Conservation (phyloP, 192 early-diverging fungal genomes). For the Kickxella alabastrina region DNA sequence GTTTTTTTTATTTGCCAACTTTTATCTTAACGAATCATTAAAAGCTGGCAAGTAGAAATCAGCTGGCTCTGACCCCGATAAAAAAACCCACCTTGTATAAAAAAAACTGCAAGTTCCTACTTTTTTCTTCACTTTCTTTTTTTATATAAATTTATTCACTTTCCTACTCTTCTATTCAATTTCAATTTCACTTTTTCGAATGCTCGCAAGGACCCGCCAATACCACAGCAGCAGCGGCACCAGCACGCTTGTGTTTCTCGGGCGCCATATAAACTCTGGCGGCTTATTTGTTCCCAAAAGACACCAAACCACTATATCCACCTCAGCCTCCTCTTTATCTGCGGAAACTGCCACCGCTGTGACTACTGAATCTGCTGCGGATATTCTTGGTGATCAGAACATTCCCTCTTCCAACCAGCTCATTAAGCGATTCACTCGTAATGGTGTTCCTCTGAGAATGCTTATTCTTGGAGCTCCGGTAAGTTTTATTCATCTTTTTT, state of each 20-base stretch:
- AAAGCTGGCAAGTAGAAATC: too few relatives aligned
- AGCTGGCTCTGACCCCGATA: too few relatives aligned
- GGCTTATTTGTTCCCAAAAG: too few relatives aligned
- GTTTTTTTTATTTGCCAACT: too few relatives aligned
- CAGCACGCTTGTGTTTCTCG: background rate
- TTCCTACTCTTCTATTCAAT: background rate
- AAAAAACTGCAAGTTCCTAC: background rate
- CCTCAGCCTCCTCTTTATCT: conserved; percentile 7
- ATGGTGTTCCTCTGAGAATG: conserved; percentile 57
- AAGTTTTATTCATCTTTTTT: conserved; percentile 39
- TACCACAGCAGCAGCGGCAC: background rate
- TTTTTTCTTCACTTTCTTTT: background rate
- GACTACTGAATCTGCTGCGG: background rate
- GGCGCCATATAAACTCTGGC: background rate
- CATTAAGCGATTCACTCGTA: too few relatives aligned
- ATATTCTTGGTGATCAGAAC: too few relatives aligned
- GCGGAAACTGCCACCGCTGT: background rate
- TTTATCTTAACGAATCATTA: too few relatives aligned
- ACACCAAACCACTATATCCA: conserved; percentile 16
- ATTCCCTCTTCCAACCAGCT: too few relatives aligned
- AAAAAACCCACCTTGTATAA: too few relatives aligned
- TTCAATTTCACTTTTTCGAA: conserved; percentile 4
- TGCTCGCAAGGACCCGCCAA: background rate
- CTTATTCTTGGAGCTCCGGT: conserved; percentile 74
- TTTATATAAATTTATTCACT: background rate